Evolutionary conservation across 2,329 filamentous ascomycete species (phyloP).

Genomic region (Cercospora sp.): DNA sequence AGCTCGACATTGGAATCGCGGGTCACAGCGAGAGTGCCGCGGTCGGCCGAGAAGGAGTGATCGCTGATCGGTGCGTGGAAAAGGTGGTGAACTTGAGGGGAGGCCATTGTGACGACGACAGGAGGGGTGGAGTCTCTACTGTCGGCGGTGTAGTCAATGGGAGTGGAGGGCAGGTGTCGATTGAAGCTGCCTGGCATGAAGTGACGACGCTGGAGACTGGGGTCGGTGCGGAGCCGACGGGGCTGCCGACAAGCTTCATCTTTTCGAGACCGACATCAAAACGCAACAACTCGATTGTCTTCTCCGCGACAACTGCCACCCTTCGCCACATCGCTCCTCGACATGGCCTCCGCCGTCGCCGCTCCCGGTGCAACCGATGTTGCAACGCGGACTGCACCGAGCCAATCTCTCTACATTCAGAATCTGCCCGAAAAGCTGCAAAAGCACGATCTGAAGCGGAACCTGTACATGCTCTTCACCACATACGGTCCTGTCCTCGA

Average conservation of each 20-base stretch:
- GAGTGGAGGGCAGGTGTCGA: constrained; percentile 6
- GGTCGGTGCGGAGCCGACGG: constrained; percentile 8
- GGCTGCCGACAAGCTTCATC: constrained; percentile 11
- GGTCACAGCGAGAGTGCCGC: constrained; percentile 82
- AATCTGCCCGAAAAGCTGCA: constrained; percentile 89
- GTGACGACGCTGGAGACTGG: constrained; percentile 20
- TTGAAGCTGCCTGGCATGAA: constrained; percentile 8
- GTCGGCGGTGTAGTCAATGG: constrained; percentile 49
- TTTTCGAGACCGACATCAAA: not conserved
- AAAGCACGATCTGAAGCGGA: constrained; percentile 82
- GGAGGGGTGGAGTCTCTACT: constrained; percentile 92
- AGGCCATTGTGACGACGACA: constrained; percentile 70
- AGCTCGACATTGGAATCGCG: constrained; percentile 89
- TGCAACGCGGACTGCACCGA: constrained; percentile 18
- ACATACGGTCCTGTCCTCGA: constrained; percentile 92
- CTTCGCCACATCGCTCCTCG: not conserved
- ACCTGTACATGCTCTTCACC: constrained; percentile 89
- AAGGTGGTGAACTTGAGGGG: constrained; percentile 91
- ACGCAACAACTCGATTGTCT: not conserved
- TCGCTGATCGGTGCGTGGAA: constrained; percentile 96
- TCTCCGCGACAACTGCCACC: not conserved
- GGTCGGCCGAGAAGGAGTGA: constrained; percentile 96
- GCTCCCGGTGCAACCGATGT: constrained; percentile 10
- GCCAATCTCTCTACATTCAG: constrained; percentile 75
- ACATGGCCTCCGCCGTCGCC: constrained; percentile 14